Evolutionary conservation across 495 filamentous ascomycete genomes (phyloP), one percentile per base, ranked within the genome.

Genomic region (Acidiella bohemica): DNA sequence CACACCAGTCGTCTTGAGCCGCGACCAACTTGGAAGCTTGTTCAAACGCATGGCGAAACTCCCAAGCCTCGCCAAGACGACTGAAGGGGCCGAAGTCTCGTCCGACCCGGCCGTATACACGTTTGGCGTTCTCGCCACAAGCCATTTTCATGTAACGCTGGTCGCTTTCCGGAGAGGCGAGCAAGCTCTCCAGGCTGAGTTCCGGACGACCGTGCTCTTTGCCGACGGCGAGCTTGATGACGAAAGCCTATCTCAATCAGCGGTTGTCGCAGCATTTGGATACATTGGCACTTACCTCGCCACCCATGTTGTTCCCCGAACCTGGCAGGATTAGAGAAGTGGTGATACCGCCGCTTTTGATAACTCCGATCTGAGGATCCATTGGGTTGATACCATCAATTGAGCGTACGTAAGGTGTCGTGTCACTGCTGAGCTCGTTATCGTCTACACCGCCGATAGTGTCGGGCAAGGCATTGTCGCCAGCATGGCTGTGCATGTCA

Each of bases 81-180:
- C 44, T 53, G 39, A 48, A 50, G n/a, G 54, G 54, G 3, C 54
- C 54, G 25, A 42, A 49, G 26, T 51, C 39, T 3, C 54, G 34
- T 4, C 47, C 54, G 6, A 41, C 11, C 22, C 35, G 51, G 14
- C 52, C 52, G 28, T 75, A 76, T 3, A 70, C 65, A 5, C 42
- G n/a, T 22, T 39, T 39, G 5, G 36, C 13, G 36, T 39, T 39
- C 36, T 78, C 75, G 5, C 76, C 76, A 36, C 75, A 79, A 1
- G 76, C 76, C 76, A 81, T 81, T 60, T 81, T 81, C 62, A 81
- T 72, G 56, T 71, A 79, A 33, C 64, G 60, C 24, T 64, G 57
- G 30, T 67, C 53, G 8, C 49, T 47, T 19, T 59, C 51, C 6
- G 62, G 58, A 42, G 71, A 65, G n/a, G 70, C 54, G 19, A 72